Evolutionary conservation across 129 eudicot species (phyloP), one percentile per base, ranked within the genome.

Genomic region (Scalesia atractyloides): DNA sequence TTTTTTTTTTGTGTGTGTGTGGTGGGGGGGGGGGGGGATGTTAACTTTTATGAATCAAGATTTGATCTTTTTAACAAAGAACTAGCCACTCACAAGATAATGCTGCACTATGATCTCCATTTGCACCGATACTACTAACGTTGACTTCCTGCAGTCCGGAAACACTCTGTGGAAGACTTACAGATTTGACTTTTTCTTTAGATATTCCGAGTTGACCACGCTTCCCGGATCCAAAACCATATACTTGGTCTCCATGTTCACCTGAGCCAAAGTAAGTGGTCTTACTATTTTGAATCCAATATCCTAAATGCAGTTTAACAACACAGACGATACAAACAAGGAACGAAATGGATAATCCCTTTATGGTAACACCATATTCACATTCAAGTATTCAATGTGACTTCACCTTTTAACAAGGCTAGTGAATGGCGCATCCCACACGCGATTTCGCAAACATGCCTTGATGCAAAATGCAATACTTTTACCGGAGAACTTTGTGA

Each of bases 401-500:
- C 1, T 39, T 76, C 74, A 93, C 98, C 98, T 86, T 83, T 77
- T 11, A 86, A 53, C 79, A 93, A 85, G 44, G 82, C 93, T 48
- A 93, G 66, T 12, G 98, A 79, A 71, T 89, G 98, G 14, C 98
- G 96, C 98, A 93, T 85, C 36, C 98, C 98, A 67, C 96, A 93
- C 9, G 90, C 96, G 44, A 89, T 76, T 73, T 87, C 85, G 65
- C 82, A 71, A 12, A 87, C 98, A 78, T 68, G 90, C 72, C 82
- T 79, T 2, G 92, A 80, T 47, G 54, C 66, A 44, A 93, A 82
- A 73, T 53, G 64, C 0, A 78, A 74, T 52, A 93, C 96, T 67
- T 80, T 64, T 53, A 47, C 10, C 0, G 98, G 98, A 44, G 68
- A 73, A 12, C 76, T 70, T 46, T 75, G 84, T 39, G 89, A 87